phyloP scores from a whole-genome alignment of 805 yeast species.

The Hanseniaspora meyeri region DNA sequence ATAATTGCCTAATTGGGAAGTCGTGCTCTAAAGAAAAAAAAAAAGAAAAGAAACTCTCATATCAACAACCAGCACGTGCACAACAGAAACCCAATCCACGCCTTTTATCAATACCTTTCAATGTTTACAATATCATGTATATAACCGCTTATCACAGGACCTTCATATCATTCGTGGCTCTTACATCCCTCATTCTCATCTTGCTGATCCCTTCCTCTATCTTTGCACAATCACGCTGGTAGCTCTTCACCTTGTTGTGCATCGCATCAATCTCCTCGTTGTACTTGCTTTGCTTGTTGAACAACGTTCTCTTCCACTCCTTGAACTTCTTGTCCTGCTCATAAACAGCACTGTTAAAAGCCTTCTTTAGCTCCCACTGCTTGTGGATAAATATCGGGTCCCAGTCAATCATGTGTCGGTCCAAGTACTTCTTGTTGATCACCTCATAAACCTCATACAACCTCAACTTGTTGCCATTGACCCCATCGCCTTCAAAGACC shows the following conservation, averaged over 20 bases:
- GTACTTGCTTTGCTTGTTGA: constrained; percentile 42
- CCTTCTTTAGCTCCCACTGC: constrained; percentile 34
- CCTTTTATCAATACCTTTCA: too few species aligned
- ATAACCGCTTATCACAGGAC: neutral
- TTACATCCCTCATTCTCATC: neutral
- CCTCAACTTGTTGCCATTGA: constrained; percentile 27
- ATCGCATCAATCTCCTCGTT: constrained; percentile 41
- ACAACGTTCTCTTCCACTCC: constrained; percentile 48
- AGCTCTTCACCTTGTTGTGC: constrained; percentile 28
- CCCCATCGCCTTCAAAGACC: constrained; percentile 17
- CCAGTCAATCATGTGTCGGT: constrained; percentile 31
- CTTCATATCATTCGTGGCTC: neutral
- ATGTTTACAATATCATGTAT: too few species aligned
- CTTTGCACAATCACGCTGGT: constrained; percentile 28
- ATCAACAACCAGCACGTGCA: neutral
- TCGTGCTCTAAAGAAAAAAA: neutral
- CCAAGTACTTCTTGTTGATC: constrained; percentile 30
- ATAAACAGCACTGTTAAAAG: constrained; percentile 33
- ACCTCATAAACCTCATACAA: constrained; percentile 32
- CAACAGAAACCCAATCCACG: too few species aligned
- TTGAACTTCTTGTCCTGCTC: constrained; percentile 46
- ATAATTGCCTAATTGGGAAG: neutral
- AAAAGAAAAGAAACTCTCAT: neutral
- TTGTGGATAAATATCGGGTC: constrained; percentile 37
- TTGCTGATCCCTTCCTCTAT: constrained; percentile 17